phyloP scores from a whole-genome alignment of 2,329 filamentous ascomycete species.

The Myriosclerotinia scirpicola region DNA sequence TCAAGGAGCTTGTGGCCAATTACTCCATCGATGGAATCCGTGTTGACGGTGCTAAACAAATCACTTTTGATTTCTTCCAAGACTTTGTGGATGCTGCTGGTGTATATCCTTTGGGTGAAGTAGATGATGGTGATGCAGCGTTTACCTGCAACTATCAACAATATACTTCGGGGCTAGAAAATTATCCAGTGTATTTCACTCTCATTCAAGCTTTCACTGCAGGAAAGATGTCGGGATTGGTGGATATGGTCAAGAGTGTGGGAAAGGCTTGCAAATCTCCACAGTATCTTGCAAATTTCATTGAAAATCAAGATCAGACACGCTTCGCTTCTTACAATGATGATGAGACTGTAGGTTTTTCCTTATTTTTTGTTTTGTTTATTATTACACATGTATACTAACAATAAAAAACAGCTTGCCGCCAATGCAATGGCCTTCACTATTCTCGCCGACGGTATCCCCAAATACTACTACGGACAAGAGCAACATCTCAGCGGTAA shows the following conservation, averaged over 20 bases:
- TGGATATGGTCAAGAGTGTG: conserved; percentile 24
- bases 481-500: conserved; percentile 50
- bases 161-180: conserved; percentile 26
- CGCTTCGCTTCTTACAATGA: conserved; percentile 42
- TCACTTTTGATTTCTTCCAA: conserved; percentile 54
- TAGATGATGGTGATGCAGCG: conserved; percentile 53
- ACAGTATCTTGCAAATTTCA: conserved; percentile 43
- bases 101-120: conserved; percentile 62
- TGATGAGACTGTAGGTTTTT: conserved; percentile 27
- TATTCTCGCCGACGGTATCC: conserved; percentile 51
- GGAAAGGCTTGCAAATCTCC: conserved; percentile 36
- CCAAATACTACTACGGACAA: conserved; percentile 55
- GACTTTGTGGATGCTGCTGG: conserved; percentile 53
- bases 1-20: conserved; percentile 43
- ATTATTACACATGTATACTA: not conserved
- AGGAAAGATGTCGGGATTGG: conserved; percentile 21
- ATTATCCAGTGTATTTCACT: conserved; percentile 27
- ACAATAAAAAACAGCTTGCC: conserved; percentile 35
- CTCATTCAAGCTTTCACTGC: conserved; percentile 32
- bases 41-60: conserved; percentile 49
- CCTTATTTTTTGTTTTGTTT: not conserved
- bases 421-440: conserved; percentile 51
- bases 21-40: conserved; percentile 50
- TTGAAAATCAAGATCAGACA: conserved; percentile 46
- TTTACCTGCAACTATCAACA: conserved; percentile 42